Evolutionary conservation across 257 asterid genomes (phyloP).

Genomic region (Solanum sitiens): DNA sequence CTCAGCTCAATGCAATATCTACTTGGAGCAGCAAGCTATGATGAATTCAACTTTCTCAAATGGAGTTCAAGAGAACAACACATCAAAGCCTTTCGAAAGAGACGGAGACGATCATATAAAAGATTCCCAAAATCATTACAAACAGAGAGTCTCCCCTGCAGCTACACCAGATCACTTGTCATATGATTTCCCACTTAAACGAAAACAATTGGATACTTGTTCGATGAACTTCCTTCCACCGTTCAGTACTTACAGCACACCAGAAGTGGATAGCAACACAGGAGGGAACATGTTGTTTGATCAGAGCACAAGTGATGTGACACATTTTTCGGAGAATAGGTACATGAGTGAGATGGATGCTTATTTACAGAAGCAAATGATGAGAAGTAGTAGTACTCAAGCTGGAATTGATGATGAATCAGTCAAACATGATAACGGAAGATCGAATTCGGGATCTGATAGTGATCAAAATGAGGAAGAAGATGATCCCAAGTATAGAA

Average conservation of each 20-base stretch:
- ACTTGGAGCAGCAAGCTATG: constrained; percentile 41
- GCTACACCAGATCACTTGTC: neutral
- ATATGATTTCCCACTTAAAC: constrained; percentile 1
- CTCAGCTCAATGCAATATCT: constrained; percentile 37
- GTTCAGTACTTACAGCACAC: neutral
- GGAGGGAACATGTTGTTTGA: neutral
- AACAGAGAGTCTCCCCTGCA: neutral
- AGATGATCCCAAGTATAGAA: constrained; percentile 43
- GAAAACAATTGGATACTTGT: neutral
- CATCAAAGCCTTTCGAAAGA: neutral
- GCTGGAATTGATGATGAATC: constrained; percentile 42
- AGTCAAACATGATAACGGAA: constrained; percentile 31
- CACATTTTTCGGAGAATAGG: constrained; percentile 14
- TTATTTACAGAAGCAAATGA: constrained; percentile 14
- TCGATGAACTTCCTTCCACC: constrained; percentile 3
- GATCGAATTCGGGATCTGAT: constrained; percentile 44
- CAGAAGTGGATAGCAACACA: neutral
- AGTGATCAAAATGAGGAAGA: constrained; percentile 70
- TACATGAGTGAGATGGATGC: constrained; percentile 19
- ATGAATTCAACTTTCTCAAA: constrained; percentile 5
- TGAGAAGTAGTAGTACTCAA: constrained; percentile 15
- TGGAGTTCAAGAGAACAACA: neutral
- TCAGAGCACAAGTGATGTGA: constrained; percentile 8
- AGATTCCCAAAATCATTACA: neutral
- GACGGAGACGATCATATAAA: constrained; percentile 9